A percentile compares a stretch with the other conserved stretches of the same genome.
These are phyloP conservation scores for Rhododendron mucronatum DNA, from an alignment of 148 eudicot genomes.

Conservation along the genomic window DNA sequence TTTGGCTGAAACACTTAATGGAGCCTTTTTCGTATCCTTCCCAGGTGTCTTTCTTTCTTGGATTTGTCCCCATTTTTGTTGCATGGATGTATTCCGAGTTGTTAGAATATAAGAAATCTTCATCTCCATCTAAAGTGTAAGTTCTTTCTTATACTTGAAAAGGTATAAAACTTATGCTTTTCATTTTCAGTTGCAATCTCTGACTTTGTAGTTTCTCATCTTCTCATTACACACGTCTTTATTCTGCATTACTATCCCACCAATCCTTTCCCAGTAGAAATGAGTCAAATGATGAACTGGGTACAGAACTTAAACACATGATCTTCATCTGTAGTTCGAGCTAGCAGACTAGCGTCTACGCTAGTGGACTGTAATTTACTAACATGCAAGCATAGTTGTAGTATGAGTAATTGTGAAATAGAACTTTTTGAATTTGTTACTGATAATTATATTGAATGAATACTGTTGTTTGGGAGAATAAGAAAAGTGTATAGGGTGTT, in stretches of 20 bases:
- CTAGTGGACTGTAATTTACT: not conserved
- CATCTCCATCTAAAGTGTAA: constrained; percentile 75
- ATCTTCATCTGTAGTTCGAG: not conserved
- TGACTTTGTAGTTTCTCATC: not conserved
- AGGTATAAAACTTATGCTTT: not conserved
- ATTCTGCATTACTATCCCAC: not conserved
- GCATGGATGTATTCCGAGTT: constrained; percentile 89
- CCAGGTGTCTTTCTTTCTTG: constrained; percentile 90
- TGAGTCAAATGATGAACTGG: not conserved
- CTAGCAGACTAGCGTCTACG: not conserved
- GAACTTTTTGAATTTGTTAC: not conserved
- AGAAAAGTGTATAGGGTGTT: too few relatives aligned
- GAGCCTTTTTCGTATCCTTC: constrained; percentile 1
- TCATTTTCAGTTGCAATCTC: not conserved
- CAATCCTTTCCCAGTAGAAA: not conserved
- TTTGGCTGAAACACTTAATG: not conserved
- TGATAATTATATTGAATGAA: not conserved
- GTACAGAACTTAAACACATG: not conserved
- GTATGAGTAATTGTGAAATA: not conserved
- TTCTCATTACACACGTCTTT: not conserved
- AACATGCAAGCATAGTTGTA: not conserved
- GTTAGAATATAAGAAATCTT: constrained; percentile 71
- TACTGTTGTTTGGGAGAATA: not conserved
- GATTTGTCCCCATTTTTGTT: constrained; percentile 65
- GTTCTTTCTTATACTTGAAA: constrained; percentile 19